phyloP scores from a whole-genome alignment of 192 early-diverging fungal species.

The Geranomyces michiganensis region DNA sequence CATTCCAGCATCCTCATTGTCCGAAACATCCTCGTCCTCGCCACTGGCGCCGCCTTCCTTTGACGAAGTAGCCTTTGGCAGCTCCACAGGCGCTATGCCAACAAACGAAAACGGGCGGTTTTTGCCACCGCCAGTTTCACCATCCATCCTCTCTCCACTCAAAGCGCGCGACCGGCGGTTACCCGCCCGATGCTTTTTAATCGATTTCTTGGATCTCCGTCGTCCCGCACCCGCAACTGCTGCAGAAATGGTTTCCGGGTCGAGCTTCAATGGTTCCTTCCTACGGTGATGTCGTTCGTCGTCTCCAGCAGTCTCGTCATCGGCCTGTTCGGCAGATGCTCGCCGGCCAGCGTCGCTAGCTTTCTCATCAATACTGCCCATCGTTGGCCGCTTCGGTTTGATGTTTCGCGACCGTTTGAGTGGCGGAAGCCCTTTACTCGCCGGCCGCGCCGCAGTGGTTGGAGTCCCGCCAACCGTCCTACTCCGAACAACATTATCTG shows the following conservation, averaged over 20 bases:
- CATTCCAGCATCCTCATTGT: not conserved
- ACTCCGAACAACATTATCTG: constrained; percentile 25
- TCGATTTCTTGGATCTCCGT: constrained; percentile 6
- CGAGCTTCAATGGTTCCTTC: not conserved
- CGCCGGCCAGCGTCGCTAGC: not conserved
- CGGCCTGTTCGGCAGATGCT: not conserved
- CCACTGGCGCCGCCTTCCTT: not conserved
- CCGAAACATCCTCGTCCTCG: not conserved
- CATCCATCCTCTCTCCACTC: not conserved
- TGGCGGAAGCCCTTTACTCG: constrained; percentile 33
- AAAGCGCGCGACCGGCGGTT: not conserved
- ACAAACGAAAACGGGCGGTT: constrained; percentile 6
- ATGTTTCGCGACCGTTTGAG: constrained; percentile 19
- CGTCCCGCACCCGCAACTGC: not conserved
- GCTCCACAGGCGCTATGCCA: constrained; percentile 9
- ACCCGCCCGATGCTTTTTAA: constrained; percentile 8
- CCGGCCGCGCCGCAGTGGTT: not conserved
- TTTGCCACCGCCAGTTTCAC: not conserved
- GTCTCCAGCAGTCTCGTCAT: not conserved
- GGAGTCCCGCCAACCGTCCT: constrained; percentile 14
- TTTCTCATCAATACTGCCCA: constrained; percentile 2
- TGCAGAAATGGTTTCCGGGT: not conserved
- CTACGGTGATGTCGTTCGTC: not conserved
- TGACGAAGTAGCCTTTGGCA: not conserved
- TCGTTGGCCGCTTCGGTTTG: constrained; percentile 5